Base-by-base conservation (phyloP, 2,329 filamentous ascomycete species). In the Claviceps capensis region DNA sequence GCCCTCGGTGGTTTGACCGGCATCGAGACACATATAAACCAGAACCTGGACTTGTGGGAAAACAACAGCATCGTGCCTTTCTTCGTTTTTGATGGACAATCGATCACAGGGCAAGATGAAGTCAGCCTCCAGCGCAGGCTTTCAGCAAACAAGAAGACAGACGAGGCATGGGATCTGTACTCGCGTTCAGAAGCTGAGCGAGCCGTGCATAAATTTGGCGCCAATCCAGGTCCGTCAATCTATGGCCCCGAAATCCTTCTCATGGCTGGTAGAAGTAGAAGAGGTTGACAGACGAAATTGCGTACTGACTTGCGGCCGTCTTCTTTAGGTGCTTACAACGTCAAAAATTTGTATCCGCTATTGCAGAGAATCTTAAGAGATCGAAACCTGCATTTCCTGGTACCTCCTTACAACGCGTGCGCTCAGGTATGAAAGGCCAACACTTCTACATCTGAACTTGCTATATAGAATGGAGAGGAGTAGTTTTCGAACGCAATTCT, bases 11-110 rank as follows among this genome's bases (percentile, higher is more conserved):
- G 93, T 53, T 78, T 91, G 55, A 93, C 91, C 54, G 86, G 86
- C 50, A 77, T 97, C 63, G 80, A 80, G 67, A 74, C 72, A 57
- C 84, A 85, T 61, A 84, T 98, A 56, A 81, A 87, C 63, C 76
- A 78, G 49, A 87, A 95, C 60, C 73, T 98, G 34, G 77, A 85
- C 54, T 73, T 74, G 53, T 88, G 93, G 75, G 79, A 81, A 55
- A 76, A 77, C 46, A 72, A 83, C 60, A 78, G 79, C 19, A 83
- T 95, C 50, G 80, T 74, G n/a, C 87, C 87, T 2, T 72, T 94
- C 56, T 97, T 98, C 66, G 77, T 98, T 49, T 98, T 98, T 68
- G 87, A 91, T 65, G 93, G 93, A 38, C 79, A 95, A 61, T 81
- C 88, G 41, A 78, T 89, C 55, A 82, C 82, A 41, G 86, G 85